These are phyloP conservation scores for Cafeteria roenbergensis DNA, from an alignment of 108 stramenopile species.

Conservation along the genomic window DNA sequence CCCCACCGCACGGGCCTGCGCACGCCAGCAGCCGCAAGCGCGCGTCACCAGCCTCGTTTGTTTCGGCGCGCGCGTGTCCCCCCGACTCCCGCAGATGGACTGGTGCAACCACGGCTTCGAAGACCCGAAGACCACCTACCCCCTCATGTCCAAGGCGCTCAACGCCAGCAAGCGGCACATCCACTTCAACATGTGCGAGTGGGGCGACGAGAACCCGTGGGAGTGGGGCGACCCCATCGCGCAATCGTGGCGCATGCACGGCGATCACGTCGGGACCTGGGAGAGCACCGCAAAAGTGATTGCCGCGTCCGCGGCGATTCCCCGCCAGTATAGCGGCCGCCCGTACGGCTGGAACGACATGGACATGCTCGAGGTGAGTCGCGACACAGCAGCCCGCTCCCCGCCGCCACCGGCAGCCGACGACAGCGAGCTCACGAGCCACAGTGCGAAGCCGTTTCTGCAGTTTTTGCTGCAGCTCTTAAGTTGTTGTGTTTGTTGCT, in stretches of 20 bases:
- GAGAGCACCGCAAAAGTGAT: not conserved
- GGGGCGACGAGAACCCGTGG: slow-evolving; percentile 2
- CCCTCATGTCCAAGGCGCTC: not conserved
- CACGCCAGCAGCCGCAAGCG: too few relatives aligned
- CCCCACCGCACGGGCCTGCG: too few relatives aligned
- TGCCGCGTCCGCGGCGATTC: not conserved
- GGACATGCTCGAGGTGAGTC: not conserved
- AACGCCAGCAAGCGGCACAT: not conserved
- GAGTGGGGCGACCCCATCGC: not conserved
- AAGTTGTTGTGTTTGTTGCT: too few relatives aligned
- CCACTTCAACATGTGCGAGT: not conserved
- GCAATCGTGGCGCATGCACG: not conserved
- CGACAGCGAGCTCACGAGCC: too few relatives aligned
- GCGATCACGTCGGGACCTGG: not conserved
- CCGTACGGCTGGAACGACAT: slow-evolving; percentile 5
- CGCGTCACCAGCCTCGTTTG: too few relatives aligned
- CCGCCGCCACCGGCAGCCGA: too few relatives aligned
- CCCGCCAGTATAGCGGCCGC: not conserved
- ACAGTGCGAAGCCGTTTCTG: too few relatives aligned
- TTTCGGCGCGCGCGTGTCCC: too few relatives aligned
- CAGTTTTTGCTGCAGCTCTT: too few relatives aligned
- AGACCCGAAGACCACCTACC: not conserved
- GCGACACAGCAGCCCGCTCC: too few relatives aligned
- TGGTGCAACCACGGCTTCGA: not conserved
- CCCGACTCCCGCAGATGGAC: too few relatives aligned